A percentile compares a stretch with the other conserved stretches of the same genome.
phyloP scores from a whole-genome alignment of 257 asterid species.

The Penstemon barbatus region DNA sequence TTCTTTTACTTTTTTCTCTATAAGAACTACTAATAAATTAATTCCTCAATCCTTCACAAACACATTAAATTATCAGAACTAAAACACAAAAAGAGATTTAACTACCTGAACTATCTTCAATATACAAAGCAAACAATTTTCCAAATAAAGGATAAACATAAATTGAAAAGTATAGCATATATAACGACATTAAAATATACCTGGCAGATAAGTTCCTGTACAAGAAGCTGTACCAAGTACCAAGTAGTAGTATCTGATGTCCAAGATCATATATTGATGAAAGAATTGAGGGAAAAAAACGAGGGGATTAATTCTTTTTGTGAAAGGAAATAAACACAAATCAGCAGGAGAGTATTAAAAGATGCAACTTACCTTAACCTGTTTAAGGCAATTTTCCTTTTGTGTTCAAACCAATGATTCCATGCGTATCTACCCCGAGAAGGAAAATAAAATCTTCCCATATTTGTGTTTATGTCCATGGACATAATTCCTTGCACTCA shows the following conservation, averaged over 20 bases:
- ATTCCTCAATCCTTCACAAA: conserved; percentile 8
- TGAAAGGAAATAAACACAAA: conserved; percentile 29
- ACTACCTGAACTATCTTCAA: neutral
- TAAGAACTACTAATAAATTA: neutral
- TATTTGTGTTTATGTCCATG: conserved; percentile 14
- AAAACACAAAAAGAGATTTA: conserved; percentile 1
- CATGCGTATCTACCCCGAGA: conserved; percentile 11
- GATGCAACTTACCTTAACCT: conserved; percentile 22
- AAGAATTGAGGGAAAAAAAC: neutral
- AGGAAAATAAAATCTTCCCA: conserved; percentile 32
- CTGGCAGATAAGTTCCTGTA: conserved; percentile 30
- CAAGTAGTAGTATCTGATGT: conserved; percentile 21
- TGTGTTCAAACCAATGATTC: conserved; percentile 19
- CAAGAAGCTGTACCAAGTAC: conserved; percentile 19
- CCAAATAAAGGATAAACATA: neutral
- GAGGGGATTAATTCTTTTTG: neutral
- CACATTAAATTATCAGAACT: neutral
- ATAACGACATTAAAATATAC: conserved; percentile 21
- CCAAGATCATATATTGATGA: conserved; percentile 17
- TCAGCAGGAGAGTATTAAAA: conserved; percentile 9
- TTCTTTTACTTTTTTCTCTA: neutral
- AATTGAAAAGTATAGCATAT: neutral
- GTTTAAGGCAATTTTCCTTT: conserved; percentile 10
- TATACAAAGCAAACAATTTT: neutral
- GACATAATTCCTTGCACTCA: neutral